A percentile compares a stretch with the other conserved stretches of the same genome.
phyloP scores from a whole-genome alignment of 2,329 filamentous ascomycete genomes.

The Pseudodiploospora longispora region DNA sequence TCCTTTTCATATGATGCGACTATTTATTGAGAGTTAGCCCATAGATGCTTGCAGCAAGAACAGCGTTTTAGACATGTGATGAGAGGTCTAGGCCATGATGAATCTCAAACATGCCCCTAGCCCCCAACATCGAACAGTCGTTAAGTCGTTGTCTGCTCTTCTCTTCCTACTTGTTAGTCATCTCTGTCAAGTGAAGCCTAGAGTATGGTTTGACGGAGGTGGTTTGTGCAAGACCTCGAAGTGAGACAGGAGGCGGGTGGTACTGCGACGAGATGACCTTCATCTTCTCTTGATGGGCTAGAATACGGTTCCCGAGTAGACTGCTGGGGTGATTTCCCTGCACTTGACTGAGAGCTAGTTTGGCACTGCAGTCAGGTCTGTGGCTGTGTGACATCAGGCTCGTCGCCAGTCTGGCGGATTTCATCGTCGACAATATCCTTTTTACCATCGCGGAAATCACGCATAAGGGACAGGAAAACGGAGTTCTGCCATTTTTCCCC shows the following conservation, averaged over 20 bases:
- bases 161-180: no score
- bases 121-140: no score
- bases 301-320: neutral
- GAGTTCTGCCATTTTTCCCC: slow-evolving; percentile 41
- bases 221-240: slow-evolving; percentile 14
- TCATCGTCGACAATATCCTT: slow-evolving; percentile 37
- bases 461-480: slow-evolving; percentile 36
- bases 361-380: slow-evolving; percentile 6
- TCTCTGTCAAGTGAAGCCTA: slow-evolving; percentile 5
- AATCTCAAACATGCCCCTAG: no score
- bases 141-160: no score
- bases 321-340: neutral
- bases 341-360: neutral
- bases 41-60: no score
- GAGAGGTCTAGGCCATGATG: no score
- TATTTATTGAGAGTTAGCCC: no score
- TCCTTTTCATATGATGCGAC: no score
- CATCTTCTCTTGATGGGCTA: neutral
- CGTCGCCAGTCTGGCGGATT: slow-evolving; percentile 24
- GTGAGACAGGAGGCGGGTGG: neutral
- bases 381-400: slow-evolving; percentile 1
- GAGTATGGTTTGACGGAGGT: slow-evolving; percentile 16
- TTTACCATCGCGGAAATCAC: slow-evolving; percentile 35
- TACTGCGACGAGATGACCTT: neutral
- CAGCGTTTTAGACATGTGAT: no score